phyloP scores from a whole-genome alignment of 2,329 filamentous ascomycete species.

The Trichoderma gracile region DNA sequence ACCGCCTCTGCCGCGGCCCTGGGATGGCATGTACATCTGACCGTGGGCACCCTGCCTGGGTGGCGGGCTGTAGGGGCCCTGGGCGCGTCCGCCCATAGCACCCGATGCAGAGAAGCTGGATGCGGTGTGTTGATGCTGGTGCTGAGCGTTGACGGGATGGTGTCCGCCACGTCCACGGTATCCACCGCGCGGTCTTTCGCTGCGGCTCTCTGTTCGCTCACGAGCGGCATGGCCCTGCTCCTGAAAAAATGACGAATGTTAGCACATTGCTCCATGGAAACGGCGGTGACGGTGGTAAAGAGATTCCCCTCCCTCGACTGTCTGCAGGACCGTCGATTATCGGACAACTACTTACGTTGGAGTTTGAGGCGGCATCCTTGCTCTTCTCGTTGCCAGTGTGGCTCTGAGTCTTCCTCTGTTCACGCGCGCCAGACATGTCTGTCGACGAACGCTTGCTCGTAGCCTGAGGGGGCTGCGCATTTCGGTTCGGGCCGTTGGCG shows the following conservation, averaged over 20 bases:
- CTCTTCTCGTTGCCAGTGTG: conserved; percentile 41
- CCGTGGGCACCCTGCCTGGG: conserved; percentile 44
- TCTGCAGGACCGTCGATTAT: neutral
- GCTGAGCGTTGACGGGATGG: conserved; percentile 40
- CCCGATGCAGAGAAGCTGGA: conserved; percentile 41
- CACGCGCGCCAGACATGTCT: conserved; percentile 45
- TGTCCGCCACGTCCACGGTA: conserved; percentile 51
- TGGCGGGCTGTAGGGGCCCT: conserved; percentile 49
- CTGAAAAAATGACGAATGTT: conserved; percentile 28
- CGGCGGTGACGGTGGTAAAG: neutral
- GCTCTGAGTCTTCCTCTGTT: conserved; percentile 49
- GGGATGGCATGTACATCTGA: conserved; percentile 38
- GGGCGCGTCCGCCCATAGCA: conserved; percentile 38
- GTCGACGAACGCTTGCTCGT: conserved; percentile 47
- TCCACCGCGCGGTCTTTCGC: conserved; percentile 46
- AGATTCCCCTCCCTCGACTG: neutral
- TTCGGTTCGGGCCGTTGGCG: conserved; percentile 38
- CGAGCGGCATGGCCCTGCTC: conserved; percentile 35
- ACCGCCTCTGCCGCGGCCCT: conserved; percentile 41
- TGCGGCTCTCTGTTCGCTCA: conserved; percentile 43
- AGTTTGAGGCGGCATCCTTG: conserved; percentile 43
- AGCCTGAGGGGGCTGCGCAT: conserved; percentile 40
- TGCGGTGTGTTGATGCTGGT: conserved; percentile 38
- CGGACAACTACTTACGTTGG: conserved; percentile 42
- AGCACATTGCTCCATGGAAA: conserved; percentile 12